phyloP scores from a whole-genome alignment of 371 early-diverging fungal genomes.

The Sporodiniella umbellata region DNA sequence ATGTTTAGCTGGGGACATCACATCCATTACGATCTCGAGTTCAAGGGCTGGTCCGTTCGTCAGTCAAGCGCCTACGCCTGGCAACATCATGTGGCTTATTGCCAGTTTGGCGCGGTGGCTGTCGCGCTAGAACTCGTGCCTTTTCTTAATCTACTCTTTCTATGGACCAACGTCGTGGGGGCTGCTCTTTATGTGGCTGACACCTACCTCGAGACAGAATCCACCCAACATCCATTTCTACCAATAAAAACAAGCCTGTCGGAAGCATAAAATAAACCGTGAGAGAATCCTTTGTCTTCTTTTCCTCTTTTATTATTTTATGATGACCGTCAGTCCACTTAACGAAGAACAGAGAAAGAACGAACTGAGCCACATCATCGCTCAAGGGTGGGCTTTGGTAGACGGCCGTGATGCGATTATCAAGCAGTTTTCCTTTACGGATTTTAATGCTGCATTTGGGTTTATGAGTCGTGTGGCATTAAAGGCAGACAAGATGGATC shows the following conservation, averaged over 20 bases:
- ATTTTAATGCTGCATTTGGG: constrained; percentile 88
- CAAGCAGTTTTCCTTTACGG: constrained; percentile 73
- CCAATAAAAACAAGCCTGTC: too few relatives aligned
- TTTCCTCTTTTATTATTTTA: background rate
- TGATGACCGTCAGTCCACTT: too few relatives aligned
- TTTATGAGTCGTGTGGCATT: constrained; percentile 94
- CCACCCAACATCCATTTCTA: too few relatives aligned
- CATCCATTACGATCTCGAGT: constrained; percentile 54
- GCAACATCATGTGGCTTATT: constrained; percentile 36
- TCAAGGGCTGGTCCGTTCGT: constrained; percentile 46
- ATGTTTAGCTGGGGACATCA: constrained; percentile 45
- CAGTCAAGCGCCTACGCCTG: constrained; percentile 48
- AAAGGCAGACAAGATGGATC: constrained; percentile 86
- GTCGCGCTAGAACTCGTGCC: constrained; percentile 66
- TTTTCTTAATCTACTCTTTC: constrained; percentile 62
- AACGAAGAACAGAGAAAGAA: constrained; percentile 18
- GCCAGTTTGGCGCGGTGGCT: constrained; percentile 62
- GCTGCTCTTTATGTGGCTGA: constrained; percentile 74
- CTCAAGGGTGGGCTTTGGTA: constrained; percentile 66
- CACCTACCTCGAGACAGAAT: constrained; percentile 1
- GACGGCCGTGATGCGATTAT: constrained; percentile 78
- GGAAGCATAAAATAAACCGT: too few relatives aligned
- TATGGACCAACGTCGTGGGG: constrained; percentile 77
- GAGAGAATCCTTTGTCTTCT: background rate
- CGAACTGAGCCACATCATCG: too few relatives aligned